A percentile compares a stretch with the other conserved stretches of the same genome.
phyloP scores from a whole-genome alignment of 495 filamentous ascomycete genomes.

The Penicillium cataractarum region DNA sequence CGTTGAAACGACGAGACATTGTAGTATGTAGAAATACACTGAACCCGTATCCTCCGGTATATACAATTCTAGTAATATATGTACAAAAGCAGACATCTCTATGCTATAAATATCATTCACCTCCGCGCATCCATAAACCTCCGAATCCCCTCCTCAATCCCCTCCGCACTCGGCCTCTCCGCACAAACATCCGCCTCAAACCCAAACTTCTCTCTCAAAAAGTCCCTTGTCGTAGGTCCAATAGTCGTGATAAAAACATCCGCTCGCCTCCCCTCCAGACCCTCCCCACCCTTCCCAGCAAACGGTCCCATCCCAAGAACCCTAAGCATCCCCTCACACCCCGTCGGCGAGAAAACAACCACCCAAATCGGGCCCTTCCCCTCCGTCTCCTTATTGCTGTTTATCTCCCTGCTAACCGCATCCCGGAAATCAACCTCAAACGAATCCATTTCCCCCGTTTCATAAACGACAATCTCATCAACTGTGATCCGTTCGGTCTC shows the following conservation, averaged over 20 bases:
- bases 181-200: slow-evolving; percentile 84
- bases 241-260: slow-evolving; percentile 77
- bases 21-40: neutral
- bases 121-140: slow-evolving; percentile 46
- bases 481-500: slow-evolving; percentile 57
- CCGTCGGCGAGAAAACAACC: slow-evolving; percentile 91
- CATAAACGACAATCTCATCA: slow-evolving; percentile 81
- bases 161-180: slow-evolving; percentile 78
- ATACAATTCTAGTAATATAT: neutral
- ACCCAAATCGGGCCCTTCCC: slow-evolving; percentile 67
- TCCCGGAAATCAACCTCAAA: slow-evolving; percentile 68
- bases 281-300: slow-evolving; percentile 13
- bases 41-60: neutral
- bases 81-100: neutral
- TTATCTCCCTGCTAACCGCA: slow-evolving; percentile 20
- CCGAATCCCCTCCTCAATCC: slow-evolving; percentile 70
- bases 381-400: slow-evolving; percentile 14
- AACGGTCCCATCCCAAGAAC: slow-evolving; percentile 51
- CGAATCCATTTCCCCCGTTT: slow-evolving; percentile 74
- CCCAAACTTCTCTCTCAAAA: slow-evolving; percentile 66
- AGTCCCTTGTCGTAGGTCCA: slow-evolving; percentile 87
- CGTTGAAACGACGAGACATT: neutral
- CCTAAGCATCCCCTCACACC: slow-evolving; percentile 78
- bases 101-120: neutral
- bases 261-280: slow-evolving; percentile 12